phyloP scores from a whole-genome alignment of 345 rosid genomes.

The Bruguiera sexangula region DNA sequence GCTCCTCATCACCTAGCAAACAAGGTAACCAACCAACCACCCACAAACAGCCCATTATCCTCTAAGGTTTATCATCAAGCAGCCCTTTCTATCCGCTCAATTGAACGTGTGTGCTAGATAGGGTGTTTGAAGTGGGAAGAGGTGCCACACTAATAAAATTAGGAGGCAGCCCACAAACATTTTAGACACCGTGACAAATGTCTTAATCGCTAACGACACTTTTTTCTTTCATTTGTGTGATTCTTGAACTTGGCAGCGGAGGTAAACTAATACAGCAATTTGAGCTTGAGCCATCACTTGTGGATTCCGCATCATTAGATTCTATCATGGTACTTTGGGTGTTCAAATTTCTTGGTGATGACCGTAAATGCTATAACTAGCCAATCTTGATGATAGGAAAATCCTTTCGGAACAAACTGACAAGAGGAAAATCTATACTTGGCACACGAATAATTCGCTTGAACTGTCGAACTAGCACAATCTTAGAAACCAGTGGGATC shows the following conservation, averaged over 20 bases:
- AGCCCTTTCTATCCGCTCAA: background rate
- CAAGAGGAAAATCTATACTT: too few species aligned
- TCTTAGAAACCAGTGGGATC: too few species aligned
- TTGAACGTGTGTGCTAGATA: background rate
- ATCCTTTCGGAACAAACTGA: too few species aligned
- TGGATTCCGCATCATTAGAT: constrained; percentile 14
- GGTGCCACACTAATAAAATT: constrained; percentile 19
- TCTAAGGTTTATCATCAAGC: constrained; percentile 1
- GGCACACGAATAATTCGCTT: too few species aligned
- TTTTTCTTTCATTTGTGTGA: background rate
- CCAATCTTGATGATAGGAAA: too few species aligned
- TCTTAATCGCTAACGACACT: constrained; percentile 12
- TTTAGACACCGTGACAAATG: constrained; percentile 18
- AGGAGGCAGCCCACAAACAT: constrained; percentile 15
- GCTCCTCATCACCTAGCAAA: constrained; percentile 6
- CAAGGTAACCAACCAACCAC: constrained; percentile 22
- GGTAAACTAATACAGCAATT: background rate
- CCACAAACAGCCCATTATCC: constrained; percentile 11
- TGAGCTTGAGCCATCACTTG: constrained; percentile 27
- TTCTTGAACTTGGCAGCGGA: constrained; percentile 6
- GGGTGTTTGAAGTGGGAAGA: constrained; percentile 18
- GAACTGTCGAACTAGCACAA: too few species aligned
- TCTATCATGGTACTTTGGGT: background rate
- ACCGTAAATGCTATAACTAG: background rate
- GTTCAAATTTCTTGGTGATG: background rate